phyloP scores from a whole-genome alignment of 2,329 filamentous ascomycete species.

The Aquanectria penicillioides region DNA sequence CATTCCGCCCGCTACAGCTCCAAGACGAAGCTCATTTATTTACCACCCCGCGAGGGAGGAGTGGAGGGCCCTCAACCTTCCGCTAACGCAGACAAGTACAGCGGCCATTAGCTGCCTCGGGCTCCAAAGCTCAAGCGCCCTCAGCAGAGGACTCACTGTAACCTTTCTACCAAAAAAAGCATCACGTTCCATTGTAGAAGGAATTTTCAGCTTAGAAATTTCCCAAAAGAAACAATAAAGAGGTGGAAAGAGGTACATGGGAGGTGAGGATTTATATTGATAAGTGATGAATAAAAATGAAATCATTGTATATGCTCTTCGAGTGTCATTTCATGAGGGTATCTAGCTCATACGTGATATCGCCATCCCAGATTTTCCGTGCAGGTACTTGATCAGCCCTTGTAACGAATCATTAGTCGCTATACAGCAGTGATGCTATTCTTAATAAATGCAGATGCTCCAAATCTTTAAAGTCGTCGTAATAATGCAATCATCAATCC shows the following conservation, averaged over 20 bases:
- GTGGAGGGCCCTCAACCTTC: not conserved
- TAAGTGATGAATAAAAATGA: too few species aligned
- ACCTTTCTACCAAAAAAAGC: not conserved
- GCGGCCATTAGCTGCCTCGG: conserved; percentile 21
- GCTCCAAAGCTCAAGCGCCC: not conserved
- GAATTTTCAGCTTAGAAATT: too few species aligned
- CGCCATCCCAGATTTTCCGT: not conserved
- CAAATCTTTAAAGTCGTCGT: not conserved
- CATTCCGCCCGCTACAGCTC: too few species aligned
- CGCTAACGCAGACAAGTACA: conserved; percentile 8
- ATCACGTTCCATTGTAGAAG: too few species aligned
- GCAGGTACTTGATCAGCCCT: not conserved
- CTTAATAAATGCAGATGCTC: not conserved
- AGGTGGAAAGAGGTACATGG: too few species aligned
- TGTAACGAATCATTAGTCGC: not conserved
- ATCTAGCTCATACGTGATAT: conserved; percentile 26
- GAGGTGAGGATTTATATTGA: too few species aligned
- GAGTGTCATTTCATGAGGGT: conserved; percentile 30
- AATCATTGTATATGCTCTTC: too few species aligned
- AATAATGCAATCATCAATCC: not conserved
- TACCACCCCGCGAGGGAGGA: not conserved
- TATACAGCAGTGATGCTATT: not conserved
- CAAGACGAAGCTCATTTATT: too few species aligned
- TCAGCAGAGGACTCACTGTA: not conserved
- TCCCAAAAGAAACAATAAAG: too few species aligned